A percentile compares a stretch with the other conserved stretches of the same genome.
Conservation (phyloP, 1,139 yeast species). For the Geotrichum reessii region DNA sequence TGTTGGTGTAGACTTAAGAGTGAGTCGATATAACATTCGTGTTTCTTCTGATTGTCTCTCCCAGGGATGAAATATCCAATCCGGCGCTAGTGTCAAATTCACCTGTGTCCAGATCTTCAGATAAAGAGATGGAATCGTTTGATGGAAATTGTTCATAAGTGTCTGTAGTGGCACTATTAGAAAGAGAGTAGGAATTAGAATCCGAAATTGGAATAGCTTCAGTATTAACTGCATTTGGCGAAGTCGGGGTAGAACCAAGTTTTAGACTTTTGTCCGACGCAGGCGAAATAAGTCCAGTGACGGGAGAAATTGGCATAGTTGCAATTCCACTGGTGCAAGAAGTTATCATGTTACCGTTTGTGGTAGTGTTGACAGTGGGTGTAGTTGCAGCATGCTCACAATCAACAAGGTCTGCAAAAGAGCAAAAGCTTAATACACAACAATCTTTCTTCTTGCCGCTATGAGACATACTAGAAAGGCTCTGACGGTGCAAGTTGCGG, state of each 20-base stretch:
- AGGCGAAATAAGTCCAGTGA: background rate
- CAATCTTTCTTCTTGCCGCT: conserved; percentile 5
- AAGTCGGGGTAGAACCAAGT: conserved; percentile 1
- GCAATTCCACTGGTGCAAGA: background rate
- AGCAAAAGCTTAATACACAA: conserved; percentile 16
- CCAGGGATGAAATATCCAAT: conserved; percentile 37
- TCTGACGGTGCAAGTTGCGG: background rate
- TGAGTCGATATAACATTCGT: conserved; percentile 36
- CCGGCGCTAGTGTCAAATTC: conserved; percentile 24
- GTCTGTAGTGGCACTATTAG: background rate
- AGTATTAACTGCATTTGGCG: background rate
- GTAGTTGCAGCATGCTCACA: conserved; percentile 2
- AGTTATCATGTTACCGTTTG: background rate
- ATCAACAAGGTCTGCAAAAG: conserved; percentile 15
- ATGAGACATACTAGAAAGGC: background rate
- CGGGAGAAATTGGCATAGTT: background rate
- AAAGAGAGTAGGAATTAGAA: background rate
- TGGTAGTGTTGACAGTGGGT: conserved; percentile 1
- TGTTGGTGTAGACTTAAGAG: background rate
- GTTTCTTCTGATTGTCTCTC: conserved; percentile 40
- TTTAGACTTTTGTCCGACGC: background rate
- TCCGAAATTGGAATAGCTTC: background rate
- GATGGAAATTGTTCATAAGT: background rate
- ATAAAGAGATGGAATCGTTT: background rate
- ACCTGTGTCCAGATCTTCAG: conserved; percentile 11